These are phyloP conservation scores for Mucor velutinosus DNA, from an alignment of 371 early-diverging fungal genomes.

Conservation along the genomic window DNA sequence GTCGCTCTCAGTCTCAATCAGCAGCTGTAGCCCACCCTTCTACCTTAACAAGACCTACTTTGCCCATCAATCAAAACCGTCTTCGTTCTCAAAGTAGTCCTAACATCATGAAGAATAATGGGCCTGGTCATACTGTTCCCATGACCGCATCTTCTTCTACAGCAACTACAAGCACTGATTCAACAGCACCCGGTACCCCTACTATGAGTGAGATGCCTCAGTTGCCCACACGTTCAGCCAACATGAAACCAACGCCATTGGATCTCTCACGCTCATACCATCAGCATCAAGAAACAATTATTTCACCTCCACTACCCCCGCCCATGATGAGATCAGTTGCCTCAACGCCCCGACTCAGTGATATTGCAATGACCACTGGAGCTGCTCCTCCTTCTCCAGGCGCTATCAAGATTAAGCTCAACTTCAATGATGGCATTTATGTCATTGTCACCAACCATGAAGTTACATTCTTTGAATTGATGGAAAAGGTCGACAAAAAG, in stretches of 20 bases:
- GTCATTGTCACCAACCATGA: conserved; percentile 77
- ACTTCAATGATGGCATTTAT: conserved; percentile 84
- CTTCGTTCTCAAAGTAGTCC: conserved; percentile 70
- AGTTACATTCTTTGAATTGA: conserved; percentile 72
- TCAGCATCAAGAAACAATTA: not conserved
- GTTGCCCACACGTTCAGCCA: not conserved
- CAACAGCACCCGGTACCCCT: not conserved
- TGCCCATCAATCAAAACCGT: conserved; percentile 43
- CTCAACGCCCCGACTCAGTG: conserved; percentile 31
- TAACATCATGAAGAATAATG: conserved; percentile 52
- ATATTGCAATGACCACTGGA: conserved; percentile 13
- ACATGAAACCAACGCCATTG: conserved; percentile 17
- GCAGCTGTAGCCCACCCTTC: conserved; percentile 18
- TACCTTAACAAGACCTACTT: conserved; percentile 4
- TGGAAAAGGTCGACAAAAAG: conserved; percentile 83
- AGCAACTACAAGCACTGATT: not conserved
- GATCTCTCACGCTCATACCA: conserved; percentile 22
- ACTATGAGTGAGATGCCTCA: not conserved
- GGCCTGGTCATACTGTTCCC: not conserved
- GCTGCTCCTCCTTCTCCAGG: conserved; percentile 23
- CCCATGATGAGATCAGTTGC: conserved; percentile 33
- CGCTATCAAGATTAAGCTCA: conserved; percentile 77
- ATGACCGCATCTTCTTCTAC: not conserved
- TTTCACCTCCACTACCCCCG: conserved; percentile 7
- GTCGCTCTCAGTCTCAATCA: conserved; percentile 53